Evolutionary conservation across 495 filamentous ascomycete genomes (phyloP), one percentile per base, ranked within the genome.

Genomic region (Penicillium pulvis): DNA sequence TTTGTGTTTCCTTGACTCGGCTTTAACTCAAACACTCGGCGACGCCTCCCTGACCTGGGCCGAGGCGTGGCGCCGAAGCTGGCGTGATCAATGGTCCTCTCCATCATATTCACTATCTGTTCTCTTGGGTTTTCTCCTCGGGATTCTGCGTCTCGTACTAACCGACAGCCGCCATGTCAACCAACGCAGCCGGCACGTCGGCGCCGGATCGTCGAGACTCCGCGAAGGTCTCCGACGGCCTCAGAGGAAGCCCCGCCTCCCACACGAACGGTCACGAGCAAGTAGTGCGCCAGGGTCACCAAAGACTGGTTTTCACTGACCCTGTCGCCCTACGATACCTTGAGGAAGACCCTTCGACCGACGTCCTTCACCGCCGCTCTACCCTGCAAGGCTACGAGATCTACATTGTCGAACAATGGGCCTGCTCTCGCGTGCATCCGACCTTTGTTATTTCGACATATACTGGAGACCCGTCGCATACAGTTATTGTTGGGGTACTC

Each of bases 391-490:
- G 95, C 57, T 98, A 97, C 69, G 93, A 97, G 68, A 76, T 93
- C 50, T 98, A 98, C 75, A 73, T 98, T 36, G 92, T 98, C 56
- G 94, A 98, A 71, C 94, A 98, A 83, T 98, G 94, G 95, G 91
- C 91, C 11, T 97, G 92, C 71, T 97, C 93, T 8, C 85, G 94
- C 54, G 80, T 84, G 31, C 89, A 96, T 63, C 94, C 93, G 7
- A 96, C 93, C 26, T 90, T 94, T 60, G 84, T 96, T 28, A 96
- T 98, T 58, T 88, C 89, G 20, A 96, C 93, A 6, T 98, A 94
- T 71, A 97, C 95, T 0, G 95, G 94, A 17, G 90, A 97, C 63
- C 79, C 84, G 11, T 86, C 87, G 17, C 89, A 97, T 69, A 82
- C 76, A 4, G 83, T 97, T 17, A 68, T 86, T 6, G 92, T 90